Conservation (phyloP, 768 basidiomycete genomes). For the Russula olivacea region DNA sequence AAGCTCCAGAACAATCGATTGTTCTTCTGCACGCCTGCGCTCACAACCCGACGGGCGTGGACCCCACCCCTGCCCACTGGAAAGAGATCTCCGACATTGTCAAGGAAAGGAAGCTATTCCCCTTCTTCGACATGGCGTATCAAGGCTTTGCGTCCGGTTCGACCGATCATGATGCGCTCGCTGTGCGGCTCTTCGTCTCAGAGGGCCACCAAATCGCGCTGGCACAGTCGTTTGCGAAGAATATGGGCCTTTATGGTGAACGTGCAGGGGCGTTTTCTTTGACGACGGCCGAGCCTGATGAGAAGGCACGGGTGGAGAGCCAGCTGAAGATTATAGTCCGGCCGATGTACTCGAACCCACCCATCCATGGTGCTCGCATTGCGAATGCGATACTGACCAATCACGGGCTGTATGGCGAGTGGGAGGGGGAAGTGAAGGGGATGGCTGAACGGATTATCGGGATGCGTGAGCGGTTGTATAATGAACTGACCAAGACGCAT, state of each 20-base stretch:
- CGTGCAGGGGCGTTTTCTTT: constrained; percentile 97
- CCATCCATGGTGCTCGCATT: constrained; percentile 81
- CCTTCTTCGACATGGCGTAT: constrained; percentile 99
- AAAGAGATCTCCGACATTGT: constrained; percentile 79
- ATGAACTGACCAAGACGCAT: constrained; percentile 65
- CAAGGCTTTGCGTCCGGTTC: constrained; percentile 97
- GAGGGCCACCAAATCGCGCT: constrained; percentile 88
- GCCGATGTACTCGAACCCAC: constrained; percentile 98
- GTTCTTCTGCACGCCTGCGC: constrained; percentile 96
- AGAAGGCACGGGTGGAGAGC: constrained; percentile 83
- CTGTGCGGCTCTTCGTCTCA: constrained; percentile 88
- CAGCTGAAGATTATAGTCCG: constrained; percentile 94
- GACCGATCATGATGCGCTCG: constrained; percentile 86
- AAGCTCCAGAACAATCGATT: constrained; percentile 61
- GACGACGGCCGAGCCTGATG: constrained; percentile 58
- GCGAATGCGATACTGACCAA: constrained; percentile 79
- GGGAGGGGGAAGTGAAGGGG: constrained; percentile 88
- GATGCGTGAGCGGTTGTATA: constrained; percentile 83
- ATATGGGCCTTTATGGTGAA: constrained; percentile 98
- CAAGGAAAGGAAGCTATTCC: constrained; percentile 86
- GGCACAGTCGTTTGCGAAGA: constrained; percentile 96
- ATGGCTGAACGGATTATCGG: constrained; percentile 95
- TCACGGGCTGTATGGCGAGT: constrained; percentile 69
- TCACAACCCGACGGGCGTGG: constrained; percentile 98
- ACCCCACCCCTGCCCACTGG: constrained; percentile 94